Evolutionary conservation across 345 rosid species (phyloP), one percentile per base, ranked within the genome.

Genomic region (Tarenaya hassleriana): DNA sequence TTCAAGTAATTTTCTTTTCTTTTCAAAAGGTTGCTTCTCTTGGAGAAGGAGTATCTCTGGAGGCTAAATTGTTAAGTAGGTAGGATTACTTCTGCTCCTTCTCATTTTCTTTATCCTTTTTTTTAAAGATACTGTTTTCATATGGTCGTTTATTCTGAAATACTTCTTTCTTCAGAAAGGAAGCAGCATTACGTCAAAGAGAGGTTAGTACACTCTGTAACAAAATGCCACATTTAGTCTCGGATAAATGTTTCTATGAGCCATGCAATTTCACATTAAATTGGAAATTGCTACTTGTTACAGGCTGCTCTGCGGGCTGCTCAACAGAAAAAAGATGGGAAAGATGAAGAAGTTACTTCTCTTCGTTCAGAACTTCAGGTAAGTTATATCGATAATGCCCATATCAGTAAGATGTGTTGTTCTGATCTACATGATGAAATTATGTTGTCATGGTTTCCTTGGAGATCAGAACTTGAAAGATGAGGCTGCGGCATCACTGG

Each of bases 11-110:
- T 14, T 8, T 29, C 46, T n/a, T 1, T 13, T 16, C 52, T 41
- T 40, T 16, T 55, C 21, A 14, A 37, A 56, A 94, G 99, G 99
- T 88, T 69, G 99, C 97, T 62, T 73, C 83, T 44, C 83, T 94
- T 61, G 97, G 97, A 52, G 95, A 83, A 68, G 97, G 99, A 62
- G 86, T 83, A 27, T 92, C 98, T 50, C 58, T 92, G 40, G 98
- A 88, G 74, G 95, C 98, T 62, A 88, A 92, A 74, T 61, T 83
- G 69, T 59, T 92, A 70, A 88, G 76, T 76, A 79, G 98, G 98
- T 83, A 59, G 18, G 67, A 47, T 60, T 39, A 37, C 56, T 62
- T 56, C 66, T 42, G 46, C 19, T 41, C 9, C 12, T 17, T 32
- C 48, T 35, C 42, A 61, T 44, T 35, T 47, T 47, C 52, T 34